Conservation (phyloP, 192 early-diverging fungal genomes). For the Podila minutissima region DNA sequence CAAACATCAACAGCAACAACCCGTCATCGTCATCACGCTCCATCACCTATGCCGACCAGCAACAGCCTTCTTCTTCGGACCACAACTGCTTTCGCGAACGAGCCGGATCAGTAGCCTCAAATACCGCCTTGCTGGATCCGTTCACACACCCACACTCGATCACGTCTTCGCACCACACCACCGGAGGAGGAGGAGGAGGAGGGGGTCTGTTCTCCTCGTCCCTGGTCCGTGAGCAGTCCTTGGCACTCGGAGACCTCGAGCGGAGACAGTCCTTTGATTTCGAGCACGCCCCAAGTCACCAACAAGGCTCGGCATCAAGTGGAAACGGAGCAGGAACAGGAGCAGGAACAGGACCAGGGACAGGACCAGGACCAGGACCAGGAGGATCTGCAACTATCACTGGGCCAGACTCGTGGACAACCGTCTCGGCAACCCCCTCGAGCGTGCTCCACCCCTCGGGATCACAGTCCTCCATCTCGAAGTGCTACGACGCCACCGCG, state of each 20-base stretch:
- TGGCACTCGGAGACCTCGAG: constrained; percentile 46
- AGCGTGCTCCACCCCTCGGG: too few relatives aligned
- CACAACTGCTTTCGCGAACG: background rate
- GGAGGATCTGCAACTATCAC: too few relatives aligned
- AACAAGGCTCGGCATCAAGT: too few relatives aligned
- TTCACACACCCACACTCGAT: constrained; percentile 24
- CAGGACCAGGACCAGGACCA: too few relatives aligned
- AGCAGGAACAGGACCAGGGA: too few relatives aligned
- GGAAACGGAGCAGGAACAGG: too few relatives aligned
- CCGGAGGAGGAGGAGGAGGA: too few relatives aligned
- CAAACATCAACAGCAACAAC: background rate
- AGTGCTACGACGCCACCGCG: too few relatives aligned
- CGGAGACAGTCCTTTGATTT: constrained; percentile 21
- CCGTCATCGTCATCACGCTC: background rate
- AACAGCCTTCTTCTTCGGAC: background rate
- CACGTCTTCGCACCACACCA: background rate
- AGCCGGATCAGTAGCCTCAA: constrained; percentile 9
- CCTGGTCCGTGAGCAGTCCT: constrained; percentile 44
- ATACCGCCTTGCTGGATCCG: constrained; percentile 8
- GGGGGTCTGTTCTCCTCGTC: constrained; percentile 17
- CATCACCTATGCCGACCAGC: background rate
- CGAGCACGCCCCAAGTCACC: too few relatives aligned
- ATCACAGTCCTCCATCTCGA: too few relatives aligned
- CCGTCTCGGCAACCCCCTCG: too few relatives aligned
- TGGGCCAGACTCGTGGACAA: too few relatives aligned